Evolutionary conservation across 1,284 basidiomycete genomes (phyloP).

Genomic region (Leucoagaricus sp.): DNA sequence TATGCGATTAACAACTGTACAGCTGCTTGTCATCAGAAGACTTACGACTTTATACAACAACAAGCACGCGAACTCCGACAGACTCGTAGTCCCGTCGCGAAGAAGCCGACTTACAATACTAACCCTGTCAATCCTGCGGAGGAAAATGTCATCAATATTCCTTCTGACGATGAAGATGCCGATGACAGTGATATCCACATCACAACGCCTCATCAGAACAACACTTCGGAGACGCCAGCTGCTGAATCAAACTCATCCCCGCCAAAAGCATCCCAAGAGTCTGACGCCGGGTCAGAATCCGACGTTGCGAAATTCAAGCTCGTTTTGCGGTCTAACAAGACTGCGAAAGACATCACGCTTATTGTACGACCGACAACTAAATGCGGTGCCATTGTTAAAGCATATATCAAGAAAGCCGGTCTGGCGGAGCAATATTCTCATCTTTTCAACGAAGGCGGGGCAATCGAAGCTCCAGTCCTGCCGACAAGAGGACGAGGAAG

Average conservation of each 20-base stretch:
- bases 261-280: slow-evolving; percentile 24
- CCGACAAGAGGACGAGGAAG: slow-evolving; percentile 9
- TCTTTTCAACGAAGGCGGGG: slow-evolving; percentile 23
- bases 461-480: not conserved
- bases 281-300: slow-evolving; percentile 43
- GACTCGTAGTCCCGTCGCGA: slow-evolving; percentile 18
- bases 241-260: slow-evolving; percentile 1
- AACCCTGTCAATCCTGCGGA: not conserved
- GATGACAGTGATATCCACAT: not conserved
- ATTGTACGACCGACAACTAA: slow-evolving; percentile 73
- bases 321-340: slow-evolving; percentile 55
- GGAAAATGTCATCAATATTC: slow-evolving; percentile 20
- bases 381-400: slow-evolving; percentile 70
- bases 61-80: slow-evolving; percentile 12
- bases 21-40: slow-evolving; percentile 66
- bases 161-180: slow-evolving; percentile 22
- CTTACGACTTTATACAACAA: slow-evolving; percentile 59
- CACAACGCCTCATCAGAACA: not conserved
- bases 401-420: slow-evolving; percentile 65
- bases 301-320: slow-evolving; percentile 61
- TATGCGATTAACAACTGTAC: slow-evolving; percentile 8
- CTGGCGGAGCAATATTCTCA: slow-evolving; percentile 53
- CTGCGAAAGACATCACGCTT: slow-evolving; percentile 55
- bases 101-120: slow-evolving; percentile 15
- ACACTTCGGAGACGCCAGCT: slow-evolving; percentile 1